Evolutionary conservation across 306 rosid genomes (phyloP), one percentile per base, ranked within the genome.

Genomic region (Quercus robur): DNA sequence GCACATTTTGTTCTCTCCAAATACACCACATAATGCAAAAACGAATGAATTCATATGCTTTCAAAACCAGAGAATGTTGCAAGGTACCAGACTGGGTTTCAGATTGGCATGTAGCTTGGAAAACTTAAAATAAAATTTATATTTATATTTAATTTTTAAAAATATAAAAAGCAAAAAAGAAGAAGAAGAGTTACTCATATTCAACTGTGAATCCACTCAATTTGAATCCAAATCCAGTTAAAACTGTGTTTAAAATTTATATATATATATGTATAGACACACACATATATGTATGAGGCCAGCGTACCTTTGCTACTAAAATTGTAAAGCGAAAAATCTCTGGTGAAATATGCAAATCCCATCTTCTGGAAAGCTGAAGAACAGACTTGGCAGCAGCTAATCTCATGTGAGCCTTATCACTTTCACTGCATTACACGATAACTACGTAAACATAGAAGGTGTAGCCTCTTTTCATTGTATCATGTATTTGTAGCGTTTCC

Each of bases 341-440:
- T 2, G 96, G 94, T 78, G 92, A 77, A 70, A 95, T 91, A 84
- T 88, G 89, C 63, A 81, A 87, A 88, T 95, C 99, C 97, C 97
- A 95, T 88, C 89, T 91, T 82, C 80, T 89, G 56, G 98, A 86
- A 77, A 95, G 93, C 79, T 76, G 86, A 67, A 95, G 96, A 84
- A 93, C 84, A 70, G 98, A 86, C 81, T 90, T 95, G 51, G 97
- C 97, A 75, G 97, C 94, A 81, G 90, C 98, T 81, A 93, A 84
- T 86, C 92, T 89, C 66, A 91, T 76, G 75, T 75, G 85, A 82
- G 88, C 87, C 84, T 70, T 80, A 41, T 91, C 91, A 21, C 61
- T 87, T 75, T 87, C 91, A 81, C 96, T 91, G 81, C 76, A 84
- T 75, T 18, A 78, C 72, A 84, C 35, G 71, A 81, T 38, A 71